A percentile compares a stretch with the other conserved stretches of the same genome.
Evolutionary conservation across 495 filamentous ascomycete genomes (phyloP).

Genomic region (Aspergillus carlsbadensis): DNA sequence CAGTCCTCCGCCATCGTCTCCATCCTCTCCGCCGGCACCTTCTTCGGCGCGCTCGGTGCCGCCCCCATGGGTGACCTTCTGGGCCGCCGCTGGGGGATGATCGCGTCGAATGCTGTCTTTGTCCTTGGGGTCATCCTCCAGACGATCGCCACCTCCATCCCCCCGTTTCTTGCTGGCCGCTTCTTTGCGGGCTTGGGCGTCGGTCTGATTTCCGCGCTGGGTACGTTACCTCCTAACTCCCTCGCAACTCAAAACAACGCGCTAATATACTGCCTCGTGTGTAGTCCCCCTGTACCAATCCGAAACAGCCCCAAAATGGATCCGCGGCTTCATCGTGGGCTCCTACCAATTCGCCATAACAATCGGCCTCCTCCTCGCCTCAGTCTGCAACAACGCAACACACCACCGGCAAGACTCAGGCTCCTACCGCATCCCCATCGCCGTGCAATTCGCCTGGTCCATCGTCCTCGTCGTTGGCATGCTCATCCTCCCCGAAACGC

Average conservation of each 20-base stretch:
- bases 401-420: slow-evolving; percentile 58
- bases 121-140: slow-evolving; percentile 79
- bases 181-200: slow-evolving; percentile 82
- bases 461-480: slow-evolving; percentile 56
- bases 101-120: slow-evolving; percentile 65
- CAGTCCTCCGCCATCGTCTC: slow-evolving; percentile 70
- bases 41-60: slow-evolving; percentile 75
- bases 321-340: slow-evolving; percentile 76
- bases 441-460: slow-evolving; percentile 77
- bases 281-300: slow-evolving; percentile 79
- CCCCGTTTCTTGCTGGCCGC: slow-evolving; percentile 73
- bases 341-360: slow-evolving; percentile 84
- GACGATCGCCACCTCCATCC: slow-evolving; percentile 60
- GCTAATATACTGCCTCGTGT: not conserved
- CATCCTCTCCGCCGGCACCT: slow-evolving; percentile 85
- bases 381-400: slow-evolving; percentile 72
- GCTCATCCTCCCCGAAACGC: slow-evolving; percentile 6
- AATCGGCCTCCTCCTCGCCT: slow-evolving; percentile 73
- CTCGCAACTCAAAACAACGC: too few relatives aligned
- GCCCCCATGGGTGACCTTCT: slow-evolving; percentile 70
- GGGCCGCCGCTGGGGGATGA: slow-evolving; percentile 70
- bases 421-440: slow-evolving; percentile 80
- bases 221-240: slow-evolving; percentile 12
- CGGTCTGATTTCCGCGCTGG: slow-evolving; percentile 62
- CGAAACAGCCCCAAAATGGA: slow-evolving; percentile 74